Conservation (phyloP, 441 rosid genomes). For the Corymbia calophylla region DNA sequence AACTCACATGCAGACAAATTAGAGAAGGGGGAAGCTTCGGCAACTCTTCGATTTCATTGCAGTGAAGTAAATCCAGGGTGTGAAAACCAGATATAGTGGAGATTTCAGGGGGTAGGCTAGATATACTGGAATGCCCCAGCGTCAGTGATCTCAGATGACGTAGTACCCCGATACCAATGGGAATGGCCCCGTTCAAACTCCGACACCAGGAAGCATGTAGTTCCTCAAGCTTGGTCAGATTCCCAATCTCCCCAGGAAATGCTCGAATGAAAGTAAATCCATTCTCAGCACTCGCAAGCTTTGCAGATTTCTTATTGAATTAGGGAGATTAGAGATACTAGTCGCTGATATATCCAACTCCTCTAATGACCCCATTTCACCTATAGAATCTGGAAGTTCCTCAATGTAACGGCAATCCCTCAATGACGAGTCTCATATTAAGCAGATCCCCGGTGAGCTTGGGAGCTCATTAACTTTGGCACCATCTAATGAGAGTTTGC, state of each 20-base stretch:
- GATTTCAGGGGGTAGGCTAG: background rate
- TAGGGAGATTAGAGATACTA: fast-evolving
- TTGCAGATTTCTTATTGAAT: too few relatives aligned
- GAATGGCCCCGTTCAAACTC: background rate
- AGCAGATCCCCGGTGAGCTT: background rate
- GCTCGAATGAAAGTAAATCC: too few relatives aligned
- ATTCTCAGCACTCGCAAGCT: too few relatives aligned
- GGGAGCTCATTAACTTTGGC: fast-evolving
- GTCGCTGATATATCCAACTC: too few relatives aligned
- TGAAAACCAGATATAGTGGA: background rate
- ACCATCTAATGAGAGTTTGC: fast-evolving
- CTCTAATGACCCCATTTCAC: fast-evolving
- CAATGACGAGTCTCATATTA: too few relatives aligned
- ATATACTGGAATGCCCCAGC: background rate
- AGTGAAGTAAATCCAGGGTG: background rate
- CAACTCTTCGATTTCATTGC: background rate
- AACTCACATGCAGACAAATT: background rate
- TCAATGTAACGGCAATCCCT: fast-evolving
- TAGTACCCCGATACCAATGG: fast-evolving
- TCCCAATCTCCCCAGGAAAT: background rate
- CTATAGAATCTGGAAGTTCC: too few relatives aligned
- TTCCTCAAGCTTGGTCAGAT: background rate
- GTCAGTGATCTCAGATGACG: fast-evolving
- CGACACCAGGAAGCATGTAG: background rate
- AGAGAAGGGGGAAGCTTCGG: background rate